Evolutionary conservation across 306 rosid species (phyloP).

Genomic region (Aeschynomene evenia): DNA sequence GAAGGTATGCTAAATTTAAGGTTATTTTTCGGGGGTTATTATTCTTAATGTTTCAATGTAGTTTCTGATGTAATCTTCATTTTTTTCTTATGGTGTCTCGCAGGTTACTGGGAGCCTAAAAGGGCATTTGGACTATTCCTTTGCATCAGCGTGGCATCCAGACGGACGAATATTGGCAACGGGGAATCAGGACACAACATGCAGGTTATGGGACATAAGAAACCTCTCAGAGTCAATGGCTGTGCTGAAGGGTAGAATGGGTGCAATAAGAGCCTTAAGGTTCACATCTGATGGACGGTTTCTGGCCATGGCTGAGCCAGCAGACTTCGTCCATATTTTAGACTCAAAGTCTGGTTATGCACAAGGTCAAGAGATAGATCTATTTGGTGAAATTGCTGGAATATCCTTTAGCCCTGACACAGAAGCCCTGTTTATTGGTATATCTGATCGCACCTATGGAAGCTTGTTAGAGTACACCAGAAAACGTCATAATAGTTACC

Average conservation of each 20-base stretch:
- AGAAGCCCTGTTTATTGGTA: slow-evolving; percentile 75
- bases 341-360: slow-evolving; percentile 56
- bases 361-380: slow-evolving; percentile 73
- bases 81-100: not conserved
- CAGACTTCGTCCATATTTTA: slow-evolving; percentile 78
- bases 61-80: not conserved
- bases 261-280: slow-evolving; percentile 76
- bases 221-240: slow-evolving; percentile 69
- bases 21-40: not conserved
- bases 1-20: slow-evolving; percentile 42
- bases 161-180: slow-evolving; percentile 82
- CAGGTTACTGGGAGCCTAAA: slow-evolving; percentile 62
- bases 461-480: slow-evolving; percentile 77
- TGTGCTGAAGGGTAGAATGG: slow-evolving; percentile 89
- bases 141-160: slow-evolving; percentile 97
- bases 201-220: slow-evolving; percentile 95
- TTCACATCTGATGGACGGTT: slow-evolving; percentile 74
- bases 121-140: slow-evolving; percentile 92
- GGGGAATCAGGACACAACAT: slow-evolving; percentile 95
- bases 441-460: slow-evolving; percentile 84
- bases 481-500: slow-evolving; percentile 44
- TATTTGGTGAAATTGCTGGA: slow-evolving; percentile 94
- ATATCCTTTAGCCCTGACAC: slow-evolving; percentile 84
- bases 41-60: not conserved
- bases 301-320: slow-evolving; percentile 93